phyloP scores from a whole-genome alignment of 73 alveolate genomes.

The Loxodes magnus region DNA sequence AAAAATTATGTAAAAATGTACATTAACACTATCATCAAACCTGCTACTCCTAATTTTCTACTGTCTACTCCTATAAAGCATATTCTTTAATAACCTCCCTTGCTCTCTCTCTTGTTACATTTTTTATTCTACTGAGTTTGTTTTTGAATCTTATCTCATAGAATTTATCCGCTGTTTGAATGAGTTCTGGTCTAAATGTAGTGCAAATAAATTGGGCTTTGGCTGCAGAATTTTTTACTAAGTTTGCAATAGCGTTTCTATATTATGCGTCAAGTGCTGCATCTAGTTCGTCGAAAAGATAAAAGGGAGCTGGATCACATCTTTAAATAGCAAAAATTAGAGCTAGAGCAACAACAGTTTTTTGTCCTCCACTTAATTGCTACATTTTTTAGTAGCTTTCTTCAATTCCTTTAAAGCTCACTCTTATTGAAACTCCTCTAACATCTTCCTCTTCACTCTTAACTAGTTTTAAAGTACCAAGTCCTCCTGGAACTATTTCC shows the following conservation, averaged over 20 bases:
- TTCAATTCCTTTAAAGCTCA: slow-evolving; percentile 18
- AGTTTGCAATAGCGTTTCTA: slow-evolving; percentile 61
- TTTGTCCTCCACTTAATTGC: slow-evolving; percentile 92
- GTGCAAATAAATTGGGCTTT: slow-evolving; percentile 67
- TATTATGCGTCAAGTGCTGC: slow-evolving; percentile 92
- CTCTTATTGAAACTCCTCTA: slow-evolving; percentile 15
- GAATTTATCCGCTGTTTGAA: slow-evolving; percentile 53
- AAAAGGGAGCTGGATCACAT: slow-evolving; percentile 89
- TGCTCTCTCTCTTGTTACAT: slow-evolving; percentile 45
- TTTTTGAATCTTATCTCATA: slow-evolving; percentile 59
- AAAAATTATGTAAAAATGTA: too few relatives aligned
- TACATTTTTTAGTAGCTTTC: slow-evolving; percentile 25
- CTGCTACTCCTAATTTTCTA: too few relatives aligned
- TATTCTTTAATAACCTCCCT: slow-evolving; percentile 26
- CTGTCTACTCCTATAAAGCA: too few relatives aligned
- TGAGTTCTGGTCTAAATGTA: slow-evolving; percentile 83
- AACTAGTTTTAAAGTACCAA: slow-evolving; percentile 47
- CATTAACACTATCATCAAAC: too few relatives aligned
- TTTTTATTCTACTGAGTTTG: slow-evolving; percentile 51
- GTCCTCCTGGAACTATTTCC: slow-evolving; percentile 65
- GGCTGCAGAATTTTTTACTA: slow-evolving; percentile 39
- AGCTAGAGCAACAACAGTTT: slow-evolving; percentile 91
- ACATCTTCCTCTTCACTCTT: slow-evolving; percentile 39
- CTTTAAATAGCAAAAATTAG: slow-evolving; percentile 78
- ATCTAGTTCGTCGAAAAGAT: slow-evolving; percentile 93